Evolutionary conservation across 768 basidiomycete genomes (phyloP).

Genomic region (Russula abietina): DNA sequence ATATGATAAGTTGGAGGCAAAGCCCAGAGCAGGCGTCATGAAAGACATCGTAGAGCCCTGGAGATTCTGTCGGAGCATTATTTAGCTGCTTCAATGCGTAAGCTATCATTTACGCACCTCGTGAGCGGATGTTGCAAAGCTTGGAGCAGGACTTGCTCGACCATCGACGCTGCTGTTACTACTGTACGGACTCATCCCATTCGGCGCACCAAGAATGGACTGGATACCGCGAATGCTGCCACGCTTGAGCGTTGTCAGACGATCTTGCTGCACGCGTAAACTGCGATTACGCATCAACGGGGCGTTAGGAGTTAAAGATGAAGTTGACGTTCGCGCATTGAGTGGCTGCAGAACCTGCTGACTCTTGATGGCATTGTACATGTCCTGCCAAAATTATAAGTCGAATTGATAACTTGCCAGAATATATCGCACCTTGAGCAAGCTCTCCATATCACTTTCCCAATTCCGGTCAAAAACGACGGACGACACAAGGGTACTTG

Average conservation of each 20-base stretch:
- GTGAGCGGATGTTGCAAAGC: constrained; percentile 82
- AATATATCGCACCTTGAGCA: constrained; percentile 62
- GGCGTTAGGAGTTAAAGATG: constrained; percentile 51
- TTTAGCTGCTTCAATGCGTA: constrained; percentile 5
- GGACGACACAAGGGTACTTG: constrained; percentile 32
- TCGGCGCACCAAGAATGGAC: constrained; percentile 61
- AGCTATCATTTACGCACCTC: constrained; percentile 45
- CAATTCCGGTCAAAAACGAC: constrained; percentile 59
- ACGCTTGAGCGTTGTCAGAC: constrained; percentile 74
- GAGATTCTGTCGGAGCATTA: constrained; percentile 38
- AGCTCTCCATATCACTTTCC: constrained; percentile 80
- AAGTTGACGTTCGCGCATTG: constrained; percentile 45
- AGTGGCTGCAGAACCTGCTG: constrained; percentile 87
- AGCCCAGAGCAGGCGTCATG: constrained; percentile 84
- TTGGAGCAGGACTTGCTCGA: constrained; percentile 89
- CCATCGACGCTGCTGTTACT: constrained; percentile 82
- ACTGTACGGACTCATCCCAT: constrained; percentile 75
- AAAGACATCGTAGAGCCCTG: constrained; percentile 64
- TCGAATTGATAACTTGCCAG: constrained; percentile 6
- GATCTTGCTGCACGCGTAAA: constrained; percentile 58
- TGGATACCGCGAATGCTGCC: constrained; percentile 88
- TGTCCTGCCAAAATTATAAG: constrained; percentile 54
- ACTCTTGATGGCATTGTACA: constrained; percentile 86
- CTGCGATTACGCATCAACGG: constrained; percentile 61
- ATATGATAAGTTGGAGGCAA: constrained; percentile 91